A percentile compares a stretch with the other conserved stretches of the same genome.
phyloP scores from a whole-genome alignment of 768 basidiomycete genomes.

The Daedaleopsis sinensis region DNA sequence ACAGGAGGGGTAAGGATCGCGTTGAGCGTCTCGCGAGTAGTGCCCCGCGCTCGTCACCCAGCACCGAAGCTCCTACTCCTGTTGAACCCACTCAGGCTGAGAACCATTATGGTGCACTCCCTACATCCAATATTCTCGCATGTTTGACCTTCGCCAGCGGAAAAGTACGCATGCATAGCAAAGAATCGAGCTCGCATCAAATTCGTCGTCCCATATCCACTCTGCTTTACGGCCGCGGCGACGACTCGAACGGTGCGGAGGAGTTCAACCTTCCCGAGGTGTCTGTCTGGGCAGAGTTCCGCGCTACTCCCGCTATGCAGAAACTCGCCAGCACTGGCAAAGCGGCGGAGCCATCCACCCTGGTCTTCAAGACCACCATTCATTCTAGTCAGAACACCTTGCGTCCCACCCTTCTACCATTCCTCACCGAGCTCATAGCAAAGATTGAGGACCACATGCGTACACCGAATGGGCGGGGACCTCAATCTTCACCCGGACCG shows the following conservation, averaged over 20 bases:
- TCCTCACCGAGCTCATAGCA: constrained; percentile 75
- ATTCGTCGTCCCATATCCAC: constrained; percentile 39
- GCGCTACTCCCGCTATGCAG: constrained; percentile 52
- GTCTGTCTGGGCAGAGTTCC: constrained; percentile 84
- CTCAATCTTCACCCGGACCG: constrained; percentile 15
- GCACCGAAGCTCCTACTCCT: constrained; percentile 17
- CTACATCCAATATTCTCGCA: constrained; percentile 62
- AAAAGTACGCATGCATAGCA: constrained; percentile 72
- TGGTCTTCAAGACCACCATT: constrained; percentile 86
- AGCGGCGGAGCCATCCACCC: constrained; percentile 51
- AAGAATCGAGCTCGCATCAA: constrained; percentile 41
- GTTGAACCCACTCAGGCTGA: constrained; percentile 16
- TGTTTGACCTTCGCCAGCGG: constrained; percentile 85
- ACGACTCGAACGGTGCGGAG: constrained; percentile 51
- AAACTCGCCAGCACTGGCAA: constrained; percentile 33
- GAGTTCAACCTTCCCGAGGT: constrained; percentile 74
- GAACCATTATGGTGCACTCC: constrained; percentile 38
- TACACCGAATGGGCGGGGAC: constrained; percentile 41
- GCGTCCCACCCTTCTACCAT: constrained; percentile 80
- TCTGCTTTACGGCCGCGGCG: constrained; percentile 49
- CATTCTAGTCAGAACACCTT: constrained; percentile 88
- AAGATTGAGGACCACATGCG: constrained; percentile 74
- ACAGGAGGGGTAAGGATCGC: constrained; percentile 77
- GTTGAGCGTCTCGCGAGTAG: constrained; percentile 67
- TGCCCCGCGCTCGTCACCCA: constrained; percentile 48